Evolutionary conservation across 352 stramenopile species (phyloP), one percentile per base, ranked within the genome.

Genomic region (Globisporangium carolinianum): DNA sequence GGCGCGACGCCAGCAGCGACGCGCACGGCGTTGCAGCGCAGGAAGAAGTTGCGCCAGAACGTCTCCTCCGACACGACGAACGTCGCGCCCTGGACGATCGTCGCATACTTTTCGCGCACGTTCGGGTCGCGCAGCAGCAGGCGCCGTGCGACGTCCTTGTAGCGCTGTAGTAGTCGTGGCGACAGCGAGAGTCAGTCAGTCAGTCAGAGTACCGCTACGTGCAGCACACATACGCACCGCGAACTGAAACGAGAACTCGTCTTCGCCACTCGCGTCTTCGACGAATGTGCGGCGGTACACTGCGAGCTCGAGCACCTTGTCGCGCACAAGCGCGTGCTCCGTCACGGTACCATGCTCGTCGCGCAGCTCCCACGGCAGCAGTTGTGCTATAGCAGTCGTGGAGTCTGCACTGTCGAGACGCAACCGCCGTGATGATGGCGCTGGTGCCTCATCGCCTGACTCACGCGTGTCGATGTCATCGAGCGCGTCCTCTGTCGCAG

Each of bases 11-110:
- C 61, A 32, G 68, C 58, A 1, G 60, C 62, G 7, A 86, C 43
- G 6, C 75, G 64, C 7, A 86, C 49, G 14, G 73, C 66, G 47
- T 89, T 89, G 64, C 76, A 87, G 46, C 73, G 76, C 54, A 89
- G 59, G 56, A 89, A 86, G 59, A 81, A 87, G 48, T 89, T 85
- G 60, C 77, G 76, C 76, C 76, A 89, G 63, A 89, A 87, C 5
- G 65, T 43, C 42, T 81, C 66, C 50, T 89, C 79, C 0, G 70
- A 64, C 8, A 89, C 55, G 5, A 79, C 57, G n/a, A 72, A 62
- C 42, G 61, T 63, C 24, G 69, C 51, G 15, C 61, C 55, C 38
- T 76, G 65, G 4, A 89, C 63, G 9, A 89, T 64, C 12, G 54
- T 66, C 47, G 66, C 53, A 39, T 77, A 65, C 65, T 86, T 89